Conservation (phyloP, 306 rosid species). For the Pyrus betulifolia region DNA sequence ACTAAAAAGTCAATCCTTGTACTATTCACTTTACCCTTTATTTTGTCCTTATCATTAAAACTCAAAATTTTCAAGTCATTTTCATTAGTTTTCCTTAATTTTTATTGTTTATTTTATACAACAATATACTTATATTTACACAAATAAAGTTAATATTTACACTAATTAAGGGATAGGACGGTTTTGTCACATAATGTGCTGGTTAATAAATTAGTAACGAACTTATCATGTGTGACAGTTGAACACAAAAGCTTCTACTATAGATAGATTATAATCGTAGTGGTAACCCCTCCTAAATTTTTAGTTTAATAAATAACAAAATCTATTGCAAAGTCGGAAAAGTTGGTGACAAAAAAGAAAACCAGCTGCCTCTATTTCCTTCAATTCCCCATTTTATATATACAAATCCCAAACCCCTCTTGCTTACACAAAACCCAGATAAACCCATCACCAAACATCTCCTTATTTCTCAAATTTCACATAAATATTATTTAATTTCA, state of each 20-base stretch:
- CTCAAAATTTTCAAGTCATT: too few relatives aligned
- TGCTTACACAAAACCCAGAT: not conserved
- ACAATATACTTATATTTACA: too few relatives aligned
- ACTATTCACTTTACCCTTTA: too few relatives aligned
- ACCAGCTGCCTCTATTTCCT: not conserved
- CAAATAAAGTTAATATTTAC: too few relatives aligned
- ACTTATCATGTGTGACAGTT: too few relatives aligned
- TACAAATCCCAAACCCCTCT: not conserved
- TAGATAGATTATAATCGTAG: too few relatives aligned
- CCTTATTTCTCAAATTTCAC: not conserved
- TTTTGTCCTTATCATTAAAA: too few relatives aligned
- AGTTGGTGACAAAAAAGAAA: not conserved
- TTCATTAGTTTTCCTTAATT: too few relatives aligned
- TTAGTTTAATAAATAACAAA: not conserved
- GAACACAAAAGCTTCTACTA: fast-evolving
- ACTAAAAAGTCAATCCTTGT: too few relatives aligned
- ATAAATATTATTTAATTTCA: not conserved
- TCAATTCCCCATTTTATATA: not conserved
- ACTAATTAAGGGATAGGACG: fast-evolving
- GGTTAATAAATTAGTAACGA: too few relatives aligned
- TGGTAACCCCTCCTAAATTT: not conserved
- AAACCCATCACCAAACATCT: not conserved
- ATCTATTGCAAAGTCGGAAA: not conserved
- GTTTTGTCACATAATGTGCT: too few relatives aligned
- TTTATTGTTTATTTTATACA: too few relatives aligned